Evolutionary conservation across 306 rosid genomes (phyloP).

Genomic region (Mimosa bimucronata): DNA sequence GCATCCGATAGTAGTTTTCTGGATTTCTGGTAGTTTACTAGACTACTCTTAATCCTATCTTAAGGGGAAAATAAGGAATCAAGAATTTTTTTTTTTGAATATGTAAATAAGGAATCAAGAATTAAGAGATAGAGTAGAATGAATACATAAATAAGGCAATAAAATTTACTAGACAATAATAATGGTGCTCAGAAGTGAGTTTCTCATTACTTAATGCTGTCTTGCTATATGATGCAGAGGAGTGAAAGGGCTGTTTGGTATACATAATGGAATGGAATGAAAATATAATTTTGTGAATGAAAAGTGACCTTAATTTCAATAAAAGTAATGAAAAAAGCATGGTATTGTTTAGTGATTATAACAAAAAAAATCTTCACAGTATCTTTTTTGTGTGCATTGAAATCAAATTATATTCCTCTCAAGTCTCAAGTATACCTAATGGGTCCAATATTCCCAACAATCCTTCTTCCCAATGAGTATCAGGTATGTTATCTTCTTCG

Average conservation of each 20-base stretch:
- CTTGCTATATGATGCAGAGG: not conserved
- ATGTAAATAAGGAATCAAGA: not conserved
- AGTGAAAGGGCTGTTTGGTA: not conserved
- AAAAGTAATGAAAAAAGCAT: too few species aligned
- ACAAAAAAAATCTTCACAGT: too few species aligned
- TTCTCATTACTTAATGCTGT: not conserved
- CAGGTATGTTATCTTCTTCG: conserved; percentile 46
- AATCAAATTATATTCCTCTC: too few species aligned
- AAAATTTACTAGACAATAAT: not conserved
- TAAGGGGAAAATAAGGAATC: too few species aligned
- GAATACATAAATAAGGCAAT: too few species aligned
- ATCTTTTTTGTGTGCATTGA: too few species aligned
- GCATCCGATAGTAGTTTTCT: not conserved
- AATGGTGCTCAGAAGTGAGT: not conserved
- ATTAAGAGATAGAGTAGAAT: too few species aligned
- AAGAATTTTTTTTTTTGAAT: too few species aligned
- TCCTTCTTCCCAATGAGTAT: conserved; percentile 67
- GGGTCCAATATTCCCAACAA: too few species aligned
- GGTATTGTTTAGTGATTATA: too few species aligned
- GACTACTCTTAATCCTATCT: not conserved
- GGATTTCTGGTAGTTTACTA: not conserved
- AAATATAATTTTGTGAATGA: not conserved
- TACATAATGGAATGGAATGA: not conserved
- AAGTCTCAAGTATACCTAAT: too few species aligned
- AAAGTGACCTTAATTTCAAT: too few species aligned